Percentiles rank a stretch among this genome's conserved stretches.
Conservation (phyloP, 257 asterid species). For the Scutellaria minor region DNA sequence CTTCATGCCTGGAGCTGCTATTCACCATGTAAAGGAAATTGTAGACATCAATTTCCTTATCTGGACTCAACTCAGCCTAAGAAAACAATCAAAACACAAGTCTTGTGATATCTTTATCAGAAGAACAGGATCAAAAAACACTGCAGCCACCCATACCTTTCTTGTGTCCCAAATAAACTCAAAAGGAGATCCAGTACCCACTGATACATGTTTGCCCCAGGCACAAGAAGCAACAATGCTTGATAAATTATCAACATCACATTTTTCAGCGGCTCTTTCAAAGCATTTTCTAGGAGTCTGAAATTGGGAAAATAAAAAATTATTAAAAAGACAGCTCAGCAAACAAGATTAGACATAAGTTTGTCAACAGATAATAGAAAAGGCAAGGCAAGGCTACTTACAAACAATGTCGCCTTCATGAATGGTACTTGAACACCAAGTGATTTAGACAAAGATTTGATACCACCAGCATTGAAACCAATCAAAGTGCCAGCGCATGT, state of each 20-base stretch:
- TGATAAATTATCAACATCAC: constrained; percentile 80
- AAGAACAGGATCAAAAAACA: constrained; percentile 28
- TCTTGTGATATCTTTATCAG: constrained; percentile 9
- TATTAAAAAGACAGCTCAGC: constrained; percentile 27
- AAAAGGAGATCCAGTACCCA: constrained; percentile 95
- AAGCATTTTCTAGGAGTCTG: constrained; percentile 96
- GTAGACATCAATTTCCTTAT: constrained; percentile 70
- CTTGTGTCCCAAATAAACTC: constrained; percentile 87
- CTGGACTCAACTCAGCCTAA: constrained; percentile 67
- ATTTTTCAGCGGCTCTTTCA: constrained; percentile 97
- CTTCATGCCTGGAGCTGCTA: constrained; percentile 56
- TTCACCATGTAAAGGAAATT: constrained; percentile 83
- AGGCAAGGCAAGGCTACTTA: constrained; percentile 45
- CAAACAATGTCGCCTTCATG: constrained; percentile 88
- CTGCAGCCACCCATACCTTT: constrained; percentile 53
- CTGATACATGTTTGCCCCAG: constrained; percentile 94
- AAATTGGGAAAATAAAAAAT: constrained; percentile 23
- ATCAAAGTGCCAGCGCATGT: constrained; percentile 85
- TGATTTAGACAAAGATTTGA: constrained; percentile 78
- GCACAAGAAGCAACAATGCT: constrained; percentile 96
- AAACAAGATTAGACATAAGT: constrained; percentile 18
- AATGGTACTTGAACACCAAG: constrained; percentile 87
- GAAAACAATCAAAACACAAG: constrained; percentile 33
- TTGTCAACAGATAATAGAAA: constrained; percentile 19
- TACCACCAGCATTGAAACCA: constrained; percentile 94